Evolutionary conservation across 2,329 filamentous ascomycete species (phyloP), one percentile per base, ranked within the genome.

Genomic region (Colletotrichum filicis): DNA sequence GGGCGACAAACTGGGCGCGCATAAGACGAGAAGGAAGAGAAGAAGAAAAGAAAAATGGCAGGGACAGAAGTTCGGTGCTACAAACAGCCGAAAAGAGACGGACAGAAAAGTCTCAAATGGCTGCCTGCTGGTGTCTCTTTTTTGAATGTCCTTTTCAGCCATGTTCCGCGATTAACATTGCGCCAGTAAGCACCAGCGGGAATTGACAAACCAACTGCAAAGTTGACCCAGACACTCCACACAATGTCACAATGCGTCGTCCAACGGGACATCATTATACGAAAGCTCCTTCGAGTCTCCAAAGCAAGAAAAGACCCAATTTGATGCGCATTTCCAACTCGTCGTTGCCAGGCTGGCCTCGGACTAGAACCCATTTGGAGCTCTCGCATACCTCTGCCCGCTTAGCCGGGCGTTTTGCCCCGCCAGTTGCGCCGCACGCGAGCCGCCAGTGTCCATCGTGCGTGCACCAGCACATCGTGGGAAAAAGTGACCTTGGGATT

Each of bases 351-450:
- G 42, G 42, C 11, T n/a, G 16, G 19, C 19, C 5, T 30, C 49
- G 32, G 49, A 12, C 65, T 61, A 61, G 63, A 24, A 58, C 63
- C 24, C 56, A 35, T 24, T 22, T 12, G 7, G 32, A 19, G 35
- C 22, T 37, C 53, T 37, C 30, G 19, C 19, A 22, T n/a, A 12
- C 30, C 24, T 28, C 16, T 42, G 57, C 56, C 68, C 35, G 37
- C 64, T 61, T 32, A 64, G 53, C 42, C 69, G 69, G 65, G 69
- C 69, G 69, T 59, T 26, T 26, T 42, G 65, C 67, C 58, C 59
- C 35, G 14, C 60, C 42, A 8, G 26, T 59, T 26, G 46, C 46
- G 61, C 61, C 32, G 22, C 61, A 30, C 24, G n/a, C 61, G 61
- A 64, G 46, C 19, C 42, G 24, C 37, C n/a, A 62, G 14, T 11